phyloP scores from a whole-genome alignment of 2,329 filamentous ascomycete genomes.

The Xylaria sp. region DNA sequence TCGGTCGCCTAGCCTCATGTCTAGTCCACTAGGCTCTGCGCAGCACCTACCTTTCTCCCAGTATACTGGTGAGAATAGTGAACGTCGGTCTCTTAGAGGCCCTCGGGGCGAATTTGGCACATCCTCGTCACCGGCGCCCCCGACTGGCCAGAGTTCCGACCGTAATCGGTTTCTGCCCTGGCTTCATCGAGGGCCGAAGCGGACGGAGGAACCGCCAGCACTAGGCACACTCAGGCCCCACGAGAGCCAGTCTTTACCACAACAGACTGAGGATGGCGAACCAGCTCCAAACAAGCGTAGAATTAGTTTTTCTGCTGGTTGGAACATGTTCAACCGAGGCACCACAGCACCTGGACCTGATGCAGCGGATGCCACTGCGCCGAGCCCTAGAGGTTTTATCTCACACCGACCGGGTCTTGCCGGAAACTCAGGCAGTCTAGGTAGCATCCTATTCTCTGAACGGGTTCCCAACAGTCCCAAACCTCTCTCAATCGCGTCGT shows the following conservation, averaged over 20 bases:
- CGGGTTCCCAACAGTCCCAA: slow-evolving; percentile 56
- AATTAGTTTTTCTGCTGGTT: slow-evolving; percentile 53
- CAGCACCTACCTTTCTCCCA: slow-evolving; percentile 53
- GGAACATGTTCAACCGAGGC: slow-evolving; percentile 52
- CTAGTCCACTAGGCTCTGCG: slow-evolving; percentile 57
- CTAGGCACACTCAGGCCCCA: slow-evolving; percentile 64
- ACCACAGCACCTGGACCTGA: slow-evolving; percentile 39
- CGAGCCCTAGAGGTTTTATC: slow-evolving; percentile 24
- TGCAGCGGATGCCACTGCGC: slow-evolving; percentile 33
- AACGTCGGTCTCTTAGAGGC: slow-evolving; percentile 39
- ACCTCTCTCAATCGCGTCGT: slow-evolving; percentile 63
- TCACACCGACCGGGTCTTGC: slow-evolving; percentile 26
- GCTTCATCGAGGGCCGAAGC: slow-evolving; percentile 59
- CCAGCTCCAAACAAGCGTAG: slow-evolving; percentile 48
- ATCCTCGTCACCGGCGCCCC: slow-evolving; percentile 39
- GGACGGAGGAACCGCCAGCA: slow-evolving; percentile 52
- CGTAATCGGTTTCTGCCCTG: slow-evolving; percentile 51
- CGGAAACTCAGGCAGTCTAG: slow-evolving; percentile 43
- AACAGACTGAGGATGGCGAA: slow-evolving; percentile 53
- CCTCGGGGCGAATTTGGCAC: slow-evolving; percentile 30
- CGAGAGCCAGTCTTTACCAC: slow-evolving; percentile 74
- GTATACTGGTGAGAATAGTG: slow-evolving; percentile 42
- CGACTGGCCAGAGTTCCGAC: slow-evolving; percentile 36
- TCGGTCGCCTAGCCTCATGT: slow-evolving; percentile 51
- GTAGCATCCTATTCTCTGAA: slow-evolving; percentile 46